Evolutionary conservation across 2,329 filamentous ascomycete species (phyloP).

Genomic region (Diaporthe citriasiana): DNA sequence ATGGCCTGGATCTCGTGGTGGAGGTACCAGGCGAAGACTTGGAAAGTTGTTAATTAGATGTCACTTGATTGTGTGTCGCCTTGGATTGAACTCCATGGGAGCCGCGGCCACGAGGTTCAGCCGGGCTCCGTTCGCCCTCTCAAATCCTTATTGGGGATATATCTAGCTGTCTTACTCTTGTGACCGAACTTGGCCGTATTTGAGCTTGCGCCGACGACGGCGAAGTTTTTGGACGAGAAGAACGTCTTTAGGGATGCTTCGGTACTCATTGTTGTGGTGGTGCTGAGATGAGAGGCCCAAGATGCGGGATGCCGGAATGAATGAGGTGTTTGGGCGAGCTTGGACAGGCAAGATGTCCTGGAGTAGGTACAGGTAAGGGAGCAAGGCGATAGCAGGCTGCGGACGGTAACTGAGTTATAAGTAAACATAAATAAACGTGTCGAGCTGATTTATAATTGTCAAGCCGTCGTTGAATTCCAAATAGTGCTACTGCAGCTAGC

Average conservation of each 20-base stretch:
- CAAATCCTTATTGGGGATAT: not conserved
- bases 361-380: not conserved
- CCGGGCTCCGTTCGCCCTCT: too few species aligned
- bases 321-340: constrained; percentile 7
- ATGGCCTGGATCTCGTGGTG: constrained; percentile 80
- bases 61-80: not conserved
- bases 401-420: not conserved
- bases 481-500: not conserved
- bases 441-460: constrained; percentile 37
- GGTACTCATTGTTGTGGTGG: constrained; percentile 66
- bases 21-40: constrained; percentile 94
- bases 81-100: too few species aligned
- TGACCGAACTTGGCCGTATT: constrained; percentile 90
- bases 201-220: constrained; percentile 90
- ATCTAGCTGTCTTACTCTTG: constrained; percentile 71
- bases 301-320: not conserved
- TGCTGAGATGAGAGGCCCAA: not conserved
- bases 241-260: constrained; percentile 82
- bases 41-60: not conserved
- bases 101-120: not conserved
- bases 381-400: not conserved
- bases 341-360: constrained; percentile 52
- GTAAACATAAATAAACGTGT: constrained; percentile 27
- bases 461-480: constrained; percentile 30
- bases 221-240: constrained; percentile 84